phyloP scores from a whole-genome alignment of 2,329 filamentous ascomycete species.

The Sporothrix euskadiensis region DNA sequence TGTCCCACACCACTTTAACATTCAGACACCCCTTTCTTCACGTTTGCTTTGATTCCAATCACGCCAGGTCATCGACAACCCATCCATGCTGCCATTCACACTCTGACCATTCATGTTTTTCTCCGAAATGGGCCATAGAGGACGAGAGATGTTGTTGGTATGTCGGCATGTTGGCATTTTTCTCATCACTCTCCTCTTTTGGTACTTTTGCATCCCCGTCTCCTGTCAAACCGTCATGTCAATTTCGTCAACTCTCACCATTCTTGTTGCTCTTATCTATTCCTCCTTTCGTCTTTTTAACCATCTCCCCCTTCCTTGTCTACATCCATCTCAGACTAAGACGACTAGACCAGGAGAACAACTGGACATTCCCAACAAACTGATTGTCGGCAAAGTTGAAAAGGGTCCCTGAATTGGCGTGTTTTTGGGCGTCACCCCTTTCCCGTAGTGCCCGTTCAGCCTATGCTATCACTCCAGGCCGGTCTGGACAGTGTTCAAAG shows the following conservation, averaged over 20 bases:
- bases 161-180: not conserved
- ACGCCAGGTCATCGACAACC: not conserved
- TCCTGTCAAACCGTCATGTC: not conserved
- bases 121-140: not conserved
- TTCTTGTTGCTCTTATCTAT: not conserved
- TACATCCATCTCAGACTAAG: conserved; percentile 2
- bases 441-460: conserved; percentile 12
- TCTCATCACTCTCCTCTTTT: not conserved
- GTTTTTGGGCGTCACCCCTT: not conserved
- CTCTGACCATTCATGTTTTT: conserved; percentile 9
- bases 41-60: conserved; percentile 1
- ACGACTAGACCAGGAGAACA: conserved; percentile 17
- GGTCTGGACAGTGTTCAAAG: not conserved
- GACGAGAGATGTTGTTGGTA: not conserved
- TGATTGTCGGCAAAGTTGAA: not conserved
- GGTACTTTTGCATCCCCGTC: not conserved
- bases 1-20: not conserved
- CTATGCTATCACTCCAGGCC: not conserved
- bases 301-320: not conserved
- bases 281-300: too few species aligned
- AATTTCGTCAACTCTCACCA: not conserved
- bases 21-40: not conserved
- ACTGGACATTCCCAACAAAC: not conserved
- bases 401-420: not conserved
- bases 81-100: not conserved